A percentile compares a stretch with the other conserved stretches of the same genome.
Conservation (phyloP, 2,329 filamentous ascomycete genomes). For the Colletotrichum tanaceti region DNA sequence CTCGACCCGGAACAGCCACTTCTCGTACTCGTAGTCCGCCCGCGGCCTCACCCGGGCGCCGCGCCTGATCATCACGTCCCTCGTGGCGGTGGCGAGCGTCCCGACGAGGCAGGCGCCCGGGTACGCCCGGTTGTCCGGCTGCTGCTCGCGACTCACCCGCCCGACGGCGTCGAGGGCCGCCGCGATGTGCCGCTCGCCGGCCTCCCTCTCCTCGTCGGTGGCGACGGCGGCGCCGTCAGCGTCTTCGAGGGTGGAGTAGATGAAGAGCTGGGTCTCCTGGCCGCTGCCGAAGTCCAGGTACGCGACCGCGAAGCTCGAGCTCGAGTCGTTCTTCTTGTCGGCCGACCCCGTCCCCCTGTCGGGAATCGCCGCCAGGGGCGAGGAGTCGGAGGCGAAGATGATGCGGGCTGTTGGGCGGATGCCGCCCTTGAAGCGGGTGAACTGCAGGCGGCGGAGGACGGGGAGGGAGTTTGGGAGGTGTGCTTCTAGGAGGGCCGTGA, state of each 20-base stretch:
- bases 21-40: constrained; percentile 56
- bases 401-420: constrained; percentile 58
- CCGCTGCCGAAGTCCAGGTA: constrained; percentile 71
- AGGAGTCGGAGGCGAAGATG: constrained; percentile 50
- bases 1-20: constrained; percentile 67
- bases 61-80: constrained; percentile 12
- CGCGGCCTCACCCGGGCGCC: constrained; percentile 45
- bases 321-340: constrained; percentile 29
- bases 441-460: constrained; percentile 72
- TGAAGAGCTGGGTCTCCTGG: constrained; percentile 73
- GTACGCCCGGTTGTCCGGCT: constrained; percentile 41
- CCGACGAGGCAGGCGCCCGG: constrained; percentile 52
- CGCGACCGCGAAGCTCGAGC: constrained; percentile 64
- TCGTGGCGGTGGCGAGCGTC: constrained; percentile 48
- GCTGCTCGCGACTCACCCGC: constrained; percentile 44
- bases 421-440: constrained; percentile 57
- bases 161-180: constrained; percentile 48
- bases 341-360: constrained; percentile 5
- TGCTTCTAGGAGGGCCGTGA: constrained; percentile 61
- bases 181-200: constrained; percentile 51
- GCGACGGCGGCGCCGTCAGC: constrained; percentile 19
- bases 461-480: constrained; percentile 70
- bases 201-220: constrained; percentile 38
- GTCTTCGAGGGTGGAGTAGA: constrained; percentile 67
- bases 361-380: not conserved